Conservation (phyloP, 805 yeast species). For the Nakazawaea holstii region DNA sequence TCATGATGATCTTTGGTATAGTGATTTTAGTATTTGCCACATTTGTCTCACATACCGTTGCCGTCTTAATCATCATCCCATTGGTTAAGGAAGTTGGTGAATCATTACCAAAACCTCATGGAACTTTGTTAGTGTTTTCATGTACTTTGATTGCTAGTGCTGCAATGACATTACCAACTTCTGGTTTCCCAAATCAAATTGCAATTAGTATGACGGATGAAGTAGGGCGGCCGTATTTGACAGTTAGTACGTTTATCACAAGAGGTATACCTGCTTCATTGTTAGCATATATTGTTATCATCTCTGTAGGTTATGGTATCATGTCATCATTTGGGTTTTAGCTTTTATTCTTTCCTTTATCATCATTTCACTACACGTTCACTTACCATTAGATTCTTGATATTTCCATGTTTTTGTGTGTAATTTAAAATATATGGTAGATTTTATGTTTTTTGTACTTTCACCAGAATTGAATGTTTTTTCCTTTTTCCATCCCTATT, state of each 20-base stretch:
- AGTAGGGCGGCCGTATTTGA: constrained; percentile 44
- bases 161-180: constrained; percentile 54
- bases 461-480: too few relatives aligned
- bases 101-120: constrained; percentile 38
- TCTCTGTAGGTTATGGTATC: constrained; percentile 46
- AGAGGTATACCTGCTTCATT: constrained; percentile 48
- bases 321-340: constrained; percentile 30
- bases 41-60: constrained; percentile 50
- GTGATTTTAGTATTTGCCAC: constrained; percentile 48
- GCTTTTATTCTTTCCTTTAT: not conserved
- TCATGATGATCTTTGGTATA: constrained; percentile 42
- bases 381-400: not conserved
- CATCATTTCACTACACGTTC: not conserved
- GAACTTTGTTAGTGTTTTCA: constrained; percentile 41
- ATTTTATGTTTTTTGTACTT: too few relatives aligned
- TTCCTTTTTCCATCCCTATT: too few relatives aligned
- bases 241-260: constrained; percentile 42
- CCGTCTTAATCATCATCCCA: constrained; percentile 47
- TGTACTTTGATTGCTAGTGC: constrained; percentile 45
- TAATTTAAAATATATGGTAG: too few relatives aligned
- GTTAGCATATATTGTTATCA: constrained; percentile 35
- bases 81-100: constrained; percentile 45
- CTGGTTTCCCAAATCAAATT: constrained; percentile 54
- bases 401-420: too few relatives aligned
- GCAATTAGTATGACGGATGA: constrained; percentile 53